Base-by-base conservation (phyloP, 1,139 yeast species). In the Saccharomyces hybrid region DNA sequence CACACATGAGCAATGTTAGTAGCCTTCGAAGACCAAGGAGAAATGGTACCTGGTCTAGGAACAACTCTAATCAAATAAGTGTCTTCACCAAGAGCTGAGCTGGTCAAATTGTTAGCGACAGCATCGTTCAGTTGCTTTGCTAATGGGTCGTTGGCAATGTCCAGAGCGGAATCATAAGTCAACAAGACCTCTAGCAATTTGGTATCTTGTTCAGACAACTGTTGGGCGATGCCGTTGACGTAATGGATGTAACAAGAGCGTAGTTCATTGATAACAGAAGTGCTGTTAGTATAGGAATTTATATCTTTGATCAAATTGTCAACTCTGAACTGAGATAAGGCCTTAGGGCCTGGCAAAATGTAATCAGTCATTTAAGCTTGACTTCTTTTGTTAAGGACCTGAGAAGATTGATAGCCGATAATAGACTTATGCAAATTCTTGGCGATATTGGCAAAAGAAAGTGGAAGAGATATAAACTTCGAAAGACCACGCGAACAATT, bases 11-110 rank as follows among this genome's bases (percentile, higher is more conserved):
- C 81, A 63, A 95, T 95, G 72, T 93, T 93, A 49, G 99, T 91
- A 41, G 99, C 99, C 74, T 95, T 95, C 16, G 99, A 91, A 16
- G 97, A 89, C 99, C 99, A 95, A 34, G 99, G 99, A 27, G 98
- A 91, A 61, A 93, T 90, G 26, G 99, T 93, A 57, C 99, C 99
- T 8, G 93, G 78, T 71, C 99, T 83, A 50, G 99, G 99, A 56
- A 91, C 78, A 55, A 95, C 79, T 69, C 95, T 80, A 53, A 93
- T 74, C 63, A 90, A 74, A 59, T 81, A 80, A 41, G 82, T 73
- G 66, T 84, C 82, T 16, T 75, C 73, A 46, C 76, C 83, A 55
- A 80, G 69, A 19, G 67, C 59, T 1, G 64, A 53, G n/a, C 60
- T 48, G 31, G 62, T 14, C 19, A 26, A 7, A 48, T 68, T 60